Conservation (phyloP, 2,329 filamentous ascomycete genomes). For the Calonectria hongkongensis region DNA sequence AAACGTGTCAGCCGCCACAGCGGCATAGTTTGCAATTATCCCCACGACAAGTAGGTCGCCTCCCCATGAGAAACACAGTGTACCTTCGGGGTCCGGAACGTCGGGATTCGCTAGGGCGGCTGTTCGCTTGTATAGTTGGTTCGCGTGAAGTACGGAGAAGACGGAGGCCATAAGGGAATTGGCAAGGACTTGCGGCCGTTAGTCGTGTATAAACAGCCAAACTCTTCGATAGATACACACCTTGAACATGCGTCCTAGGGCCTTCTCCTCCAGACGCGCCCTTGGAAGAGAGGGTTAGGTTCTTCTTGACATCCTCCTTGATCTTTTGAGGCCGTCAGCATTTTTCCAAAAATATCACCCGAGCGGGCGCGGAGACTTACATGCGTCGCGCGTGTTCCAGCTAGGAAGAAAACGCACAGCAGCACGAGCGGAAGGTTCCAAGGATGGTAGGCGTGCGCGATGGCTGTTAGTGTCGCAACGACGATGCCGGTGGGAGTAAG, state of each 20-base stretch:
- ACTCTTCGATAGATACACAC: conserved; percentile 56
- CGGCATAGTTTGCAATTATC: conserved; percentile 89
- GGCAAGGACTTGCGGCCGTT: conserved; percentile 78
- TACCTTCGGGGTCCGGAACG: conserved; percentile 59
- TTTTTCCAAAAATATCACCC: neutral
- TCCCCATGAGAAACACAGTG: conserved; percentile 75
- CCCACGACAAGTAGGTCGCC: conserved; percentile 79
- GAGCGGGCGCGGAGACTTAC: conserved; percentile 63
- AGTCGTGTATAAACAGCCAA: conserved; percentile 12
- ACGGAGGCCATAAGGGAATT: conserved; percentile 89
- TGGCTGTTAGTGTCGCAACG: conserved; percentile 82
- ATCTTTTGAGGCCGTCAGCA: conserved; percentile 71
- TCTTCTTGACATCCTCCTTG: conserved; percentile 90
- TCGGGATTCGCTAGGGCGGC: conserved; percentile 61
- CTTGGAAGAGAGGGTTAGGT: conserved; percentile 84
- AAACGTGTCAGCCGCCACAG: conserved; percentile 94
- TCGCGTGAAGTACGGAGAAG: conserved; percentile 74
- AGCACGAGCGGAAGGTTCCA: conserved; percentile 94
- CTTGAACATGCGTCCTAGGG: conserved; percentile 88
- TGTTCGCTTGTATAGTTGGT: conserved; percentile 72
- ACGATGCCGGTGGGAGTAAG: conserved; percentile 86
- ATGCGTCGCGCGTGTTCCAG: conserved; percentile 89
- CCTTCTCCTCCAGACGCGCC: conserved; percentile 87
- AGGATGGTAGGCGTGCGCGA: conserved; percentile 91
- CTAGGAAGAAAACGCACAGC: conserved; percentile 89